phyloP scores from a whole-genome alignment of 2,329 filamentous ascomycete species.

The Aspergillus novofumigatus region DNA sequence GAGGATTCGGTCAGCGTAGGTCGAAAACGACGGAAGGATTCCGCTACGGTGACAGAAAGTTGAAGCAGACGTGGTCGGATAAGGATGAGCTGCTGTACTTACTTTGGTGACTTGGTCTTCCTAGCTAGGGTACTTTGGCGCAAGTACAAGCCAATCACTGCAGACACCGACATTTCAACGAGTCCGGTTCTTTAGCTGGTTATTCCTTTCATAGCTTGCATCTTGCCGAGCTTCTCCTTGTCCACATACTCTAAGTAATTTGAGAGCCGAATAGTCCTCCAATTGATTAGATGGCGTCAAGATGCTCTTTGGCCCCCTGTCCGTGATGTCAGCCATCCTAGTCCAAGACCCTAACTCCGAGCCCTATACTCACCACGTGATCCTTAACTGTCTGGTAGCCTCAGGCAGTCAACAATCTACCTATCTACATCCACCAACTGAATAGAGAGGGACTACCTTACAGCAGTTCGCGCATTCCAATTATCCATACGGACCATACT shows the following conservation, averaged over 20 bases:
- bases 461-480: not conserved
- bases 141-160: constrained; percentile 3
- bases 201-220: not conserved
- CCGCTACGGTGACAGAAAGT: not conserved
- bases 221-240: not conserved
- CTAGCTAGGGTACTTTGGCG: no score
- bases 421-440: not conserved
- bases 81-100: not conserved
- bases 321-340: not conserved
- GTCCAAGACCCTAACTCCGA: not conserved
- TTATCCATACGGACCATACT: not conserved
- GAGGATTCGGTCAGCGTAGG: not conserved
- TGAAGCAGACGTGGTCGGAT: not conserved
- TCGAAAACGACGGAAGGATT: not conserved
- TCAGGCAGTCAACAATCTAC: not conserved
- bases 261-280: not conserved
- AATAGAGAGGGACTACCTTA: not conserved
- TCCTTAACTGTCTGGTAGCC: not conserved
- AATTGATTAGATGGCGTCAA: no score
- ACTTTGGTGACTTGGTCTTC: no score
- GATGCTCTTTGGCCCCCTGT: no score
- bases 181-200: not conserved
- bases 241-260: no score
- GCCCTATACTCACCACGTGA: not conserved
- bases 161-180: constrained; percentile 9